Percentiles rank a stretch among this genome's conserved stretches.
These are phyloP conservation scores for Penicillium corylophilum DNA, from an alignment of 2,329 filamentous ascomycete genomes.

Conservation along the genomic window DNA sequence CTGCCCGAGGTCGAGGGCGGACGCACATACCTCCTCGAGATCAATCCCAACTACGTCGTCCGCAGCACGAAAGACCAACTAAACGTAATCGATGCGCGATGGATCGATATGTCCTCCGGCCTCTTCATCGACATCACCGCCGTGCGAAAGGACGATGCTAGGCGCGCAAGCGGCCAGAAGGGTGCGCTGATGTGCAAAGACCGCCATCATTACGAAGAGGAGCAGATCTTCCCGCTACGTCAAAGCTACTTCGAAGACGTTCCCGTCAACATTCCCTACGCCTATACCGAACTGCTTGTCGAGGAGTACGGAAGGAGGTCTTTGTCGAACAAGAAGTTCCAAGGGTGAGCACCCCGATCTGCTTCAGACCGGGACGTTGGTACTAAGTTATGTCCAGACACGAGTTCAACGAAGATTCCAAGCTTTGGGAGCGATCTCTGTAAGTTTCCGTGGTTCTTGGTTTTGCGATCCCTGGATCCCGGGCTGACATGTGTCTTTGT, in stretches of 20 bases:
- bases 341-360: constrained; percentile 32
- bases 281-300: constrained; percentile 54
- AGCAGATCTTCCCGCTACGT: constrained; percentile 58
- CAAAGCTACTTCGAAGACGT: constrained; percentile 55
- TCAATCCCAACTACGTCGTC: constrained; percentile 57
- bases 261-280: constrained; percentile 56
- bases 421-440: constrained; percentile 28
- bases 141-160: constrained; percentile 48
- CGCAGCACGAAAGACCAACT: constrained; percentile 45
- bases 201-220: constrained; percentile 52
- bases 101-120: constrained; percentile 60
- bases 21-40: constrained; percentile 56
- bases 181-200: constrained; percentile 58
- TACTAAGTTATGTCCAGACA: constrained; percentile 27
- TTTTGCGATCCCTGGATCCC: background rate
- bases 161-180: constrained; percentile 37
- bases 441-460: background rate
- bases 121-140: constrained; percentile 64
- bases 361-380: background rate
- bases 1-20: constrained; percentile 36
- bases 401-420: constrained; percentile 32
- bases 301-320: constrained; percentile 56
- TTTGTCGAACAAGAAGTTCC: constrained; percentile 48
- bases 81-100: constrained; percentile 61
- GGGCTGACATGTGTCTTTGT: background rate